Percentiles rank a stretch among this genome's conserved stretches.
Conservation (phyloP, 2,329 filamentous ascomycete genomes). For the Aspergillus sojae region DNA sequence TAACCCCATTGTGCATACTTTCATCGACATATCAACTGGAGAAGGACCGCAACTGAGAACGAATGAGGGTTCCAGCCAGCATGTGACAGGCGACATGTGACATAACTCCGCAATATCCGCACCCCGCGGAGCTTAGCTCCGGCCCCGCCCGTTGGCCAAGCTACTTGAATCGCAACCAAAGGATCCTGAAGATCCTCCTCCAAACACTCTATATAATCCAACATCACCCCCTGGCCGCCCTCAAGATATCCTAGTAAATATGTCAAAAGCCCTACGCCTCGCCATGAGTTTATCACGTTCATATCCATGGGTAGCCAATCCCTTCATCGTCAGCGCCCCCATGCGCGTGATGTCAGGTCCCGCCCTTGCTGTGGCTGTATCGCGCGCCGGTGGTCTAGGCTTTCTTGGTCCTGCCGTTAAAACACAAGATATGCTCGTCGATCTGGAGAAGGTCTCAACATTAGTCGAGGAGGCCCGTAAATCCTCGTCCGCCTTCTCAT, state of each 20-base stretch:
- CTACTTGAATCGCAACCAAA: background rate
- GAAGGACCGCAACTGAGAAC: background rate
- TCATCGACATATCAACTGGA: background rate
- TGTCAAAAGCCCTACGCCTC: background rate
- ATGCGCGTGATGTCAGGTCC: slow-evolving; percentile 68
- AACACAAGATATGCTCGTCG: slow-evolving; percentile 30
- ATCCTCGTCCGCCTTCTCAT: slow-evolving; percentile 1
- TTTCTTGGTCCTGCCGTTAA: slow-evolving; percentile 62
- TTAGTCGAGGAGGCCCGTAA: slow-evolving; percentile 22
- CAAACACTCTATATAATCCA: background rate
- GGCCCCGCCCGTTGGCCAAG: background rate
- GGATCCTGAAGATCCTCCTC: background rate
- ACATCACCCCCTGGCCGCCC: background rate
- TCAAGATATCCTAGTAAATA: background rate
- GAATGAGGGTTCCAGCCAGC: background rate
- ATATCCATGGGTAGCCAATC: slow-evolving; percentile 64
- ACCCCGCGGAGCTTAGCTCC: background rate
- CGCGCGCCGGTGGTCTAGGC: slow-evolving; percentile 56
- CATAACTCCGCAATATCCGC: slow-evolving; percentile 9
- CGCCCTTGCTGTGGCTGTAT: slow-evolving; percentile 63
- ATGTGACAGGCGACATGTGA: background rate
- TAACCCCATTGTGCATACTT: background rate
- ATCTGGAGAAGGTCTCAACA: slow-evolving; percentile 36
- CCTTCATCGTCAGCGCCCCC: slow-evolving; percentile 66
- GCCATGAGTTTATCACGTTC: background rate